Percentiles rank a stretch among this genome's conserved stretches.
These are phyloP conservation scores for Guyanaporus albipodus DNA, from an alignment of 768 basidiomycete genomes.

Conservation along the genomic window DNA sequence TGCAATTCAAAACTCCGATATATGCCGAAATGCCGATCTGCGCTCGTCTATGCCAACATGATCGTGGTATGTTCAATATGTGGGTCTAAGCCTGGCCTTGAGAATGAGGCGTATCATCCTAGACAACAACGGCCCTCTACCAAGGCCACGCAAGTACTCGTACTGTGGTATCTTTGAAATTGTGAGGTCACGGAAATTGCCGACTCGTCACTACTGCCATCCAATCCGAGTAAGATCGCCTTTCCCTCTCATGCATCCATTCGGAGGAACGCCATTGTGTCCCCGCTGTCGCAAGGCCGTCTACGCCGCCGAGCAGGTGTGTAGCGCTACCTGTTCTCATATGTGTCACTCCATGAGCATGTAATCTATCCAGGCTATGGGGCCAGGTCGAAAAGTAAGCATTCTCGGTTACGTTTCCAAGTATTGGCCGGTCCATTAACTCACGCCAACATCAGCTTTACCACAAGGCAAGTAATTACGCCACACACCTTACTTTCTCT, in stretches of 20 bases:
- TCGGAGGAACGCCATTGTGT: constrained; percentile 67
- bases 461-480: constrained; percentile 55
- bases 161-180: no score
- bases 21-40: constrained; percentile 23
- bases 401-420: constrained; percentile 4
- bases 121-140: no score
- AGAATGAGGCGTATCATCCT: no score
- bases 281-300: constrained; percentile 73
- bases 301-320: constrained; percentile 85
- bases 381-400: constrained; percentile 82
- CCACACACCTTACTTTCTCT: neutral
- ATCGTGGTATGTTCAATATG: no score
- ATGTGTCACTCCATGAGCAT: constrained; percentile 3
- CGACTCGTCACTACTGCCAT: no score
- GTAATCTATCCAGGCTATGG: constrained; percentile 56
- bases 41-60: no score
- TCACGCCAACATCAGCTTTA: constrained; percentile 51
- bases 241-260: constrained; percentile 55
- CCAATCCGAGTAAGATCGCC: no score
- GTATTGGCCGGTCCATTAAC: neutral
- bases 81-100: no score
- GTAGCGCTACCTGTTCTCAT: constrained; percentile 10
- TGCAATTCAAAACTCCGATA: constrained; percentile 42
- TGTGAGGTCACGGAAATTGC: no score
- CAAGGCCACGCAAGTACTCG: no score